Percentiles rank a stretch among this genome's conserved stretches.
phyloP scores from a whole-genome alignment of 2,329 filamentous ascomycete species.

The Cephalotrichum gorgonifer region DNA sequence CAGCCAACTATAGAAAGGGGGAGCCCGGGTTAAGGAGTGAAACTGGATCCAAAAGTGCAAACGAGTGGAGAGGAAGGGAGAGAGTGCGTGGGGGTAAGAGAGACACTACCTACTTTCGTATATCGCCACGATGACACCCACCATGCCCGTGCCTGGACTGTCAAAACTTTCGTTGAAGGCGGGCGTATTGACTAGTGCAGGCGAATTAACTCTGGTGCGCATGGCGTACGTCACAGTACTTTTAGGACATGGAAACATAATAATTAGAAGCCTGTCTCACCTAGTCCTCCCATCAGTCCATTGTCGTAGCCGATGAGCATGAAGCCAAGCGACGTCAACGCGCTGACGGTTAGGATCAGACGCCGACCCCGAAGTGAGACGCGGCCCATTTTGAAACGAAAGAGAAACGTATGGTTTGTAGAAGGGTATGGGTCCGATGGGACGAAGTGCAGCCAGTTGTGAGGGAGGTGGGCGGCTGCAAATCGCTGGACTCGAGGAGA shows the following conservation, averaged over 20 bases:
- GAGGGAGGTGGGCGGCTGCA: no score
- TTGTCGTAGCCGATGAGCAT: constrained; percentile 37
- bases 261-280: constrained; percentile 10
- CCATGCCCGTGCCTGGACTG: constrained; percentile 26
- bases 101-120: constrained; percentile 21
- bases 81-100: no score
- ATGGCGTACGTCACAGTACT: no score
- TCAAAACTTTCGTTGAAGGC: constrained; percentile 30
- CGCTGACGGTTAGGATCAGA: constrained; percentile 29
- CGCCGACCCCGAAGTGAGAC: constrained; percentile 16
- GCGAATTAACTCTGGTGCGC: constrained; percentile 9
- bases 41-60: no score
- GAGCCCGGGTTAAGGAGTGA: background rate
- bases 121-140: constrained; percentile 35
- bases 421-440: background rate
- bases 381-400: background rate
- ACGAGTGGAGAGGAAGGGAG: no score
- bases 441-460: background rate
- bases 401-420: background rate
- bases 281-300: constrained; percentile 29
- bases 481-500: no score
- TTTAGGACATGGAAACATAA: no score
- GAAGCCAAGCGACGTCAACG: constrained; percentile 34
- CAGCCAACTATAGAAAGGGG: constrained; percentile 20
- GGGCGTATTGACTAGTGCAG: constrained; percentile 21